Conservation (phyloP, 1,284 basidiomycete species). For the Farysia itapuensis region DNA sequence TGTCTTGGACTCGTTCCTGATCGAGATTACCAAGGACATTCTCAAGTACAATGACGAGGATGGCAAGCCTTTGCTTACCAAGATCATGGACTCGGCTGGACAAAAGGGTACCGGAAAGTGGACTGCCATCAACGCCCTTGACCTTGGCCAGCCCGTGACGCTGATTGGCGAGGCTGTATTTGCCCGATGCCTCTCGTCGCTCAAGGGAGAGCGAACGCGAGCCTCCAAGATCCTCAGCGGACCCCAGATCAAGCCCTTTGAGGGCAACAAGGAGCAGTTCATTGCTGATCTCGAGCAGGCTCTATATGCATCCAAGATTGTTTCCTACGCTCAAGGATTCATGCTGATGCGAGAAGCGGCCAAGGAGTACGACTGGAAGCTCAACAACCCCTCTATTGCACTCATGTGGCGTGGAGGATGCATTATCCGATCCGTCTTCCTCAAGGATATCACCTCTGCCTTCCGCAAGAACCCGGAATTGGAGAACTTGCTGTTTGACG, state of each 20-base stretch:
- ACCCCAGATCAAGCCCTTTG: constrained; percentile 87
- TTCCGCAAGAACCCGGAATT: constrained; percentile 84
- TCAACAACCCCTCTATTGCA: constrained; percentile 88
- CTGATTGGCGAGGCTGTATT: constrained; percentile 99
- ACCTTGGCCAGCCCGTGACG: constrained; percentile 85
- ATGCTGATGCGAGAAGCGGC: constrained; percentile 99
- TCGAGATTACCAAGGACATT: constrained; percentile 71
- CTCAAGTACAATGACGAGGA: constrained; percentile 80
- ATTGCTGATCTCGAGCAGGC: constrained; percentile 99
- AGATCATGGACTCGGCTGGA: constrained; percentile 82
- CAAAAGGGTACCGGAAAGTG: constrained; percentile 99
- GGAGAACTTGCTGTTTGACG: constrained; percentile 91
- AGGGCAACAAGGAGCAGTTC: constrained; percentile 98
- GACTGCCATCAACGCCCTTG: constrained; percentile 97
- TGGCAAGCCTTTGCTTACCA: constrained; percentile 82
- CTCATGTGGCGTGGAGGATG: constrained; percentile 99
- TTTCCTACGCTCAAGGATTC: constrained; percentile 88
- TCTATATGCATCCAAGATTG: constrained; percentile 96
- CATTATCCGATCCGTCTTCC: constrained; percentile 73
- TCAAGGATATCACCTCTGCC: constrained; percentile 69
- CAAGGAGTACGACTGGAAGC: constrained; percentile 74
- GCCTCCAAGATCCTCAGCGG: constrained; percentile 88
- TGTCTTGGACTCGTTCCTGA: constrained; percentile 98
- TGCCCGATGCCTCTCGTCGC: constrained; percentile 92
- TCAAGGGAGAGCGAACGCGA: constrained; percentile 94